Evolutionary conservation across 164 flowering plant species (phyloP).

Genomic region (Protea cynaroides): DNA sequence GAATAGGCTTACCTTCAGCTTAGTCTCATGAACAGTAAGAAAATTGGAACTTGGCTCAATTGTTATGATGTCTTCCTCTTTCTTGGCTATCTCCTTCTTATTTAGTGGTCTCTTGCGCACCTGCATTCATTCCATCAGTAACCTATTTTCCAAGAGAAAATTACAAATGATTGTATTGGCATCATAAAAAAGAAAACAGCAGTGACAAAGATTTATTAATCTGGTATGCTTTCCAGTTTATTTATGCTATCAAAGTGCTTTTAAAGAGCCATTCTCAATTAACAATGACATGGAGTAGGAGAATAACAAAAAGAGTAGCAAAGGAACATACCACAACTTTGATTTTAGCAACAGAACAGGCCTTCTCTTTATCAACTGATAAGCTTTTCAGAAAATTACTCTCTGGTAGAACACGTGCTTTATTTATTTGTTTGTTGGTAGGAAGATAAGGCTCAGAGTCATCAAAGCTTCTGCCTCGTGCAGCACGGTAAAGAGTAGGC

Average conservation of each 20-base stretch:
- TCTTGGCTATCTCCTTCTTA: constrained; percentile 62
- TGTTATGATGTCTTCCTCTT: constrained; percentile 77
- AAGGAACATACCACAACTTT: constrained; percentile 74
- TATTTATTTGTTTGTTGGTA: constrained; percentile 34
- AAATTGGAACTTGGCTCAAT: constrained; percentile 46
- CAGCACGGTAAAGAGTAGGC: constrained; percentile 36
- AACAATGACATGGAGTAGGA: background rate
- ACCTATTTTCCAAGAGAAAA: background rate
- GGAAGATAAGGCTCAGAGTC: constrained; percentile 58
- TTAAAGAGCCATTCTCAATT: background rate
- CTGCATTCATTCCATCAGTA: constrained; percentile 29
- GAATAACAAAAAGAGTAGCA: constrained; percentile 1
- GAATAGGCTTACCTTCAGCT: constrained; percentile 56
- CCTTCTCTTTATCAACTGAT: constrained; percentile 52
- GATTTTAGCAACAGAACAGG: constrained; percentile 72
- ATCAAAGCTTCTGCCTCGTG: constrained; percentile 66
- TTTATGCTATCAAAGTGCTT: background rate
- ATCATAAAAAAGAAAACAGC: background rate
- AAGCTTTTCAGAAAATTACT: constrained; percentile 48
- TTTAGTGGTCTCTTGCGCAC: constrained; percentile 90
- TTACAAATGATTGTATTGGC: background rate
- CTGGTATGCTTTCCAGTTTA: background rate
- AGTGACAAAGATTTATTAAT: background rate
- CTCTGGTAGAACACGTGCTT: constrained; percentile 44
- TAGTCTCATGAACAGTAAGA: constrained; percentile 80